Evolutionary conservation across 495 filamentous ascomycete genomes (phyloP).

Genomic region (Talaromyces wortmannii): DNA sequence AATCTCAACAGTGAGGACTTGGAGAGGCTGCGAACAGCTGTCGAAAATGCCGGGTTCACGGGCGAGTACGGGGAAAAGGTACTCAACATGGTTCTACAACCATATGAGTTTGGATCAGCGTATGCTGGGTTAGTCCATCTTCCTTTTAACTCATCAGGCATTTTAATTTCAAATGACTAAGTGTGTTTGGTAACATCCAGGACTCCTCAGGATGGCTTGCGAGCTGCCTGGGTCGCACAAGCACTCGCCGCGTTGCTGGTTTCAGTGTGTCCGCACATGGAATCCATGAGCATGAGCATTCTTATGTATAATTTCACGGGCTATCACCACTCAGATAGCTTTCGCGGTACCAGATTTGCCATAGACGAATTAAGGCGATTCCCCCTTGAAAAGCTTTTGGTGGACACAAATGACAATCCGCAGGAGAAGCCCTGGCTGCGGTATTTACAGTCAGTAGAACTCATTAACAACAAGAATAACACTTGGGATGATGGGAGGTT

Average conservation of each 20-base stretch:
- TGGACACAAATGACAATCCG: conserved; percentile 5
- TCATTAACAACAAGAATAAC: conserved; percentile 5
- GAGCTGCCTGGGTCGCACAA: conserved; percentile 9
- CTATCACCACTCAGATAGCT: neutral
- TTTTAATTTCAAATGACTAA: neutral
- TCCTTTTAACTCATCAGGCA: neutral
- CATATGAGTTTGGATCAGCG: neutral
- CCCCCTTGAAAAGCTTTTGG: conserved; percentile 12
- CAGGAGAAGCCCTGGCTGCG: conserved; percentile 11
- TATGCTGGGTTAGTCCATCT: neutral
- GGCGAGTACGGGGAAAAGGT: conserved; percentile 7
- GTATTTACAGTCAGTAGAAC: conserved; percentile 14
- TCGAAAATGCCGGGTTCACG: conserved; percentile 11
- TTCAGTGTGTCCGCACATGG: conserved; percentile 16
- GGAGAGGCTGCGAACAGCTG: conserved; percentile 3
- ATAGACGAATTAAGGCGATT: neutral
- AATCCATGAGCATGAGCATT: conserved; percentile 9
- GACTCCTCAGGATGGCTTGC: neutral
- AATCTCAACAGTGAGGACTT: conserved; percentile 9
- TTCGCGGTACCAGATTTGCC: neutral
- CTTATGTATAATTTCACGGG: conserved; percentile 3
- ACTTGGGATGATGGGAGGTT: conserved; percentile 8
- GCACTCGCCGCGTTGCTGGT: conserved; percentile 16
- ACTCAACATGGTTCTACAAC: conserved; percentile 15
- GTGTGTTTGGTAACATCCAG: neutral